Evolutionary conservation across 2,329 filamentous ascomycete species (phyloP).

Genomic region (Byssothecium circinans): DNA sequence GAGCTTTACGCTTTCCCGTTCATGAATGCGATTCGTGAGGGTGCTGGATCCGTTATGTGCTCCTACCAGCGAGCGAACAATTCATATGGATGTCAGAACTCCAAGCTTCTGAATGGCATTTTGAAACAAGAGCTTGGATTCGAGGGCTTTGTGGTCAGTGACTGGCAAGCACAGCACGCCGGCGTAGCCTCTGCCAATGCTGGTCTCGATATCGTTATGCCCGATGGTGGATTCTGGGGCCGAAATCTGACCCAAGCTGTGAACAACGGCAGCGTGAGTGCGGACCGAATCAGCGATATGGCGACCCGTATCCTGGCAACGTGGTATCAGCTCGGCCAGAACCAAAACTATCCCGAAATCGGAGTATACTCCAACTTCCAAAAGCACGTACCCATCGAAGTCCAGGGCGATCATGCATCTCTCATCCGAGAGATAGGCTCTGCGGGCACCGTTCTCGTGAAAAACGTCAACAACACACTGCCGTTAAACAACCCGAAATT

Average conservation of each 20-base stretch:
- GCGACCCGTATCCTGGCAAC: conserved; percentile 32
- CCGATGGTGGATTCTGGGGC: conserved; percentile 32
- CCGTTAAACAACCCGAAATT: conserved; percentile 51
- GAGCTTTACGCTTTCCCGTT: conserved; percentile 71
- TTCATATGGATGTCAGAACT: conserved; percentile 38
- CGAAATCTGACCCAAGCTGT: too few species aligned
- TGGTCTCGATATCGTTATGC: conserved; percentile 54
- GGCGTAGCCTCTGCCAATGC: too few species aligned
- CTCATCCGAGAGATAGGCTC: conserved; percentile 47
- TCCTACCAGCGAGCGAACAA: conserved; percentile 43
- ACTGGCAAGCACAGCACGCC: conserved; percentile 51
- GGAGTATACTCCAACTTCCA: conserved; percentile 26
- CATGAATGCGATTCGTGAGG: conserved; percentile 60
- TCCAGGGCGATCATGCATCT: conserved; percentile 45
- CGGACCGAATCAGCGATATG: conserved; percentile 34
- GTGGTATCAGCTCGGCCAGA: conserved; percentile 41
- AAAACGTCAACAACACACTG: conserved; percentile 58
- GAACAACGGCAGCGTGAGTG: conserved; percentile 29
- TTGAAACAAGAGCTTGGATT: conserved; percentile 56
- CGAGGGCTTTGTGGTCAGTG: conserved; percentile 47
- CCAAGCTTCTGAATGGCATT: conserved; percentile 51
- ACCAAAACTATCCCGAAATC: too few species aligned
- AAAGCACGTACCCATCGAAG: conserved; percentile 50
- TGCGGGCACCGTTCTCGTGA: conserved; percentile 47
- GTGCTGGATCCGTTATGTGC: conserved; percentile 64